Evolutionary conservation across 2,329 filamentous ascomycete genomes (phyloP), one percentile per base, ranked within the genome.

Genomic region (Ascochyta viciae-villosae): DNA sequence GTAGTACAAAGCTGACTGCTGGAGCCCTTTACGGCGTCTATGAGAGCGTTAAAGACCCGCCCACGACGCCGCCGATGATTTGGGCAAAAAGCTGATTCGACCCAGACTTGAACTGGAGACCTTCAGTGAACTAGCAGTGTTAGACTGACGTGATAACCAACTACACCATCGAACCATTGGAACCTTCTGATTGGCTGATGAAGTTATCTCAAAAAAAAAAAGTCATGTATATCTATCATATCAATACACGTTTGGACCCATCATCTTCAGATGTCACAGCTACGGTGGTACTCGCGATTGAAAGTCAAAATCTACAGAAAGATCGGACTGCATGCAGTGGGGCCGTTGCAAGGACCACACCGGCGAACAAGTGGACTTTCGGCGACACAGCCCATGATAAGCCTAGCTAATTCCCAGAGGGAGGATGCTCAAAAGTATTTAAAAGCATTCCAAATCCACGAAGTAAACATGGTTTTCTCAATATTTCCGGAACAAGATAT

Each of bases 141-240:
- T 77, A 77, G 75, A 77, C 75, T 76, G 70, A 77, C 74, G 76
- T 77, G 75, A 77, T 77, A 77, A 77, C 75, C 75, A 77, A 77
- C 76, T 78, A 78, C 76, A 78, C 75, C 72, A 75, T 56, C 53
- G 53, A 56, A 56, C 53, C 53, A 12, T 22, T 39, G 7, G 19
- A 23, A 19, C 37, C 37, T 39, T 23, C 37, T 39, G 37, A 39
- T 39, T 39, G 37, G 37, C 37, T 23, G 19, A 38, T 38, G 16
- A 16, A 16, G 16, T 16, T 16, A 16, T 16, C 2, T 16, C 16
- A 16, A 16, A 16, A 16, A 16, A 16, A 16, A 16, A 16, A 16
- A 16, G 16, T 1, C 1, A 16, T 16, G 1, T 1, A 16, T 16
- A 16, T 16, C 16, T 16, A 19, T 3, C 2, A 19, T 19, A 1